Base-by-base conservation (phyloP, 2,329 filamentous ascomycete genomes). In the Diaporthe sp. region DNA sequence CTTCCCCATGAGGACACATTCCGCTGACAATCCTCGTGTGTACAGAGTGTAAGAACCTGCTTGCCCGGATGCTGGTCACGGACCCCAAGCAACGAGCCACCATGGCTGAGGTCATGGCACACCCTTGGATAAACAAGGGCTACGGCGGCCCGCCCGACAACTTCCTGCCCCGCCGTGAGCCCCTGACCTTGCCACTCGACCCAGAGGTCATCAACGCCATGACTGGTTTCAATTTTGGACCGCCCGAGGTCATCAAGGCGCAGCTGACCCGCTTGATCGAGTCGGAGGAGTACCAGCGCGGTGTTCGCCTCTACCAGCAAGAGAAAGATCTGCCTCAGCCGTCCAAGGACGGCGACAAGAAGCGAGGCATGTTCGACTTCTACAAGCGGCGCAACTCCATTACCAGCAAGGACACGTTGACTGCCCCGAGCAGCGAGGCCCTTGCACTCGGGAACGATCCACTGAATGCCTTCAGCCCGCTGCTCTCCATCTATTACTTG, bases 171-270 rank as follows among this genome's bases (percentile, higher is more conserved):
- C 84, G 87, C 42, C 93, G 97, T 66, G 96, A 98, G 79, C 95
- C 97, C 2, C 84, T 98, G n/a, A 90, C 93, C 50, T 86, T 97
- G 19, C 96, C 96, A 8, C 86, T 99, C 13, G 96, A 98, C 80
- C 87, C 90, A 2, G 92, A 94, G 57, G 93, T 98, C 6, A 91
- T 99, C 73, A 91, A 95, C 66, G 96, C 94, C 78, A 99, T 99
- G 97, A 97, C 95, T 33, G 97, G 97, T 3, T 99, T 99, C 83
- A 97, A 98, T 83, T 99, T 98, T 85, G 97, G 97, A 0, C 90
- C 95, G 0, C 90, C 95, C 1, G 95, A 98, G 71, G 90, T 91
- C 73, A 98, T 99, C 81, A 92, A 91, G 73, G 86, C 91, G 3
- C 95, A 98, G 81, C 89, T 99, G 57, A 94, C 92, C 13, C 94